These are phyloP conservation scores for Ophiosphaerella herpotricha DNA, from an alignment of 2,329 filamentous ascomycete species.

Conservation along the genomic window DNA sequence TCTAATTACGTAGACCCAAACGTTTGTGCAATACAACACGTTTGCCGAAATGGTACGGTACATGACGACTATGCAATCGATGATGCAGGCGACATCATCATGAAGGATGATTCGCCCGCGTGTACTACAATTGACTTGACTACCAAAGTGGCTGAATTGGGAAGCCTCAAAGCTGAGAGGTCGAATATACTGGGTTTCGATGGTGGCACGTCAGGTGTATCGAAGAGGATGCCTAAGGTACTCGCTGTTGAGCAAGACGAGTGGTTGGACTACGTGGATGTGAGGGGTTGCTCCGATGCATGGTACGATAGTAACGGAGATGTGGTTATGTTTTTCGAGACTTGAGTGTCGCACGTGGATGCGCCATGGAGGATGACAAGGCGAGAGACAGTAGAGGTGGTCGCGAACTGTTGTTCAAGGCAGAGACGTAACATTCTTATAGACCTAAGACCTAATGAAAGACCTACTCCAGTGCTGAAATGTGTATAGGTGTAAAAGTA, in stretches of 20 bases:
- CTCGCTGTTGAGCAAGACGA: slow-evolving; percentile 36
- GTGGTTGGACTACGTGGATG: slow-evolving; percentile 33
- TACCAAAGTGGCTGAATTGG: slow-evolving; percentile 2
- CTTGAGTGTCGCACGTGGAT: background rate
- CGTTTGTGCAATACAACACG: slow-evolving; percentile 8
- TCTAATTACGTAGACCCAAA: slow-evolving; percentile 28
- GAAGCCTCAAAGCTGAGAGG: slow-evolving; percentile 1
- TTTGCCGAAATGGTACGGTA: slow-evolving; percentile 34
- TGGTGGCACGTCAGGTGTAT: slow-evolving; percentile 18
- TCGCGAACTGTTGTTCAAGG: no score
- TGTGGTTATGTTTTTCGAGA: slow-evolving; percentile 21
- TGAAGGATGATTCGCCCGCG: slow-evolving; percentile 5
- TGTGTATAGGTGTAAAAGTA: no score
- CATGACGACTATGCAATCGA: slow-evolving; percentile 16
- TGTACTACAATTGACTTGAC: background rate
- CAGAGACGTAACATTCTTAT: background rate
- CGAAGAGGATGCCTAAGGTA: slow-evolving; percentile 24
- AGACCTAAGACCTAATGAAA: no score
- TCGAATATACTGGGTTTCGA: slow-evolving; percentile 22
- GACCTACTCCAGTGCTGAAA: no score
- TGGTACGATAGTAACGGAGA: slow-evolving; percentile 38
- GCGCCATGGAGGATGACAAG: background rate
- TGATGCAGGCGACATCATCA: slow-evolving; percentile 16
- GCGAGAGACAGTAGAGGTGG: background rate
- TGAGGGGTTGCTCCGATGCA: slow-evolving; percentile 28